These are phyloP conservation scores for Phytophthora fragariae DNA, from an alignment of 352 stramenopile genomes.

Conservation along the genomic window DNA sequence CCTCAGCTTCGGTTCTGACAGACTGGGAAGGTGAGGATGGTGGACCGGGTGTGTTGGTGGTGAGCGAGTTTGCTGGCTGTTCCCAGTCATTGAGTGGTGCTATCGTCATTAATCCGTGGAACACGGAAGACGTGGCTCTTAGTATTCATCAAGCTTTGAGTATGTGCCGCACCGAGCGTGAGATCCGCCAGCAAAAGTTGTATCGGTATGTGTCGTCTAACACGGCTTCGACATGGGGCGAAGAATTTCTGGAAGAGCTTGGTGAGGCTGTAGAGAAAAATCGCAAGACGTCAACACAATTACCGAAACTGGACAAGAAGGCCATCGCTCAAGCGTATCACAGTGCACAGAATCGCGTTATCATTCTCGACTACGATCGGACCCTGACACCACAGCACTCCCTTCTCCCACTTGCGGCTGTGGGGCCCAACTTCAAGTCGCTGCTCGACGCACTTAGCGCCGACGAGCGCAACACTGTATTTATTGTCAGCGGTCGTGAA, in stretches of 20 bases:
- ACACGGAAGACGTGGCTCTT: conserved; percentile 85
- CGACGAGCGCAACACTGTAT: conserved; percentile 79
- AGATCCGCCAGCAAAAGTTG: conserved; percentile 91
- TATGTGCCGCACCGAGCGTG: conserved; percentile 83
- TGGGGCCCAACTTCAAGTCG: conserved; percentile 80
- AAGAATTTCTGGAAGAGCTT: conserved; percentile 84
- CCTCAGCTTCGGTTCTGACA: conserved; percentile 55
- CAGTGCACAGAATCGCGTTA: conserved; percentile 77
- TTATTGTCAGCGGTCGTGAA: conserved; percentile 80
- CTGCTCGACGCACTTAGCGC: conserved; percentile 74
- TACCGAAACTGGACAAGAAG: conserved; percentile 70
- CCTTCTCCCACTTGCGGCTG: conserved; percentile 79
- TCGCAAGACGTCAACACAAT: conserved; percentile 49
- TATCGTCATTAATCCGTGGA: conserved; percentile 90
- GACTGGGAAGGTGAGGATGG: conserved; percentile 84
- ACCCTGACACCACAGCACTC: conserved; percentile 83
- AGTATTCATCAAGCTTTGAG: conserved; percentile 87
- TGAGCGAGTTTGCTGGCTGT: conserved; percentile 91
- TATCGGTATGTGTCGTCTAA: conserved; percentile 91
- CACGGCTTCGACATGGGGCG: conserved; percentile 84
- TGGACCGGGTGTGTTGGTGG: conserved; percentile 84
- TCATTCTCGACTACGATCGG: conserved; percentile 91
- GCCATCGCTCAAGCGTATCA: conserved; percentile 74
- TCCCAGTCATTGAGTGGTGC: conserved; percentile 89
- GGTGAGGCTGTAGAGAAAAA: conserved; percentile 69